Base-by-base conservation (phyloP, 441 rosid species). In the Corymbia citriodora region DNA sequence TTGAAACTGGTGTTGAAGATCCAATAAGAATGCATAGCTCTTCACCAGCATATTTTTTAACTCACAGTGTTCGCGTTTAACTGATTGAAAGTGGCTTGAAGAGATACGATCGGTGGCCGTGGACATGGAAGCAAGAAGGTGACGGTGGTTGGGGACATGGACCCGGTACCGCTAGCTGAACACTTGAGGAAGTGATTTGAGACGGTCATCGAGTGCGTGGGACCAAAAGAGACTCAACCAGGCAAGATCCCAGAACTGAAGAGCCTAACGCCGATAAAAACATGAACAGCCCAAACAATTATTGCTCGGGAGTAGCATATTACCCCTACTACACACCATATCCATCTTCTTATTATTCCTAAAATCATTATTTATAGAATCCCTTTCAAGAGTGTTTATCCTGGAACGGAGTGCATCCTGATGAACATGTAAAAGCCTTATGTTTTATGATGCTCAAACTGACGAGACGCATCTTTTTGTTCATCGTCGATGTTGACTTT, bases 61-160 rank as follows among this genome's bases (percentile, higher is more conserved):
- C 10, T 4, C 14, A 5, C 2, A 15, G 7, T 40, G 29, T 40
- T 74, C 29, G 16, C 50, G 7, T 12, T 27, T 13, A 29, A 14
- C 70, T 13, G 13, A 61, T 29, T 31, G 27, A 8, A 21, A 40
- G 50, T 45, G 27, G 83, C 48, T 74, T 88, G 49, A 82, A 96
- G 98, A 96, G 50, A 94, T 96, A 53, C 94, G 92, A 29, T 94
- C 96, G 5, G 88, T 95, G 15, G n/a, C 94, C 21, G 86, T 95
- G 90, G 97, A 96, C 65, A 92, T 92, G 92, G 94, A 96, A 95
- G 94, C 70, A 92, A 91, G 90, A 96, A 95, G 92, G n/a, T 96
- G 92, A 94, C 95, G 7, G 93, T 96, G 49, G 92, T 89, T 8
- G 98, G 97, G 65, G 95, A 93, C 50, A 88, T 95, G 9, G 82